A percentile compares a stretch with the other conserved stretches of the same genome.
Conservation (phyloP, 805 yeast species). For the Priceomyces castillae region DNA sequence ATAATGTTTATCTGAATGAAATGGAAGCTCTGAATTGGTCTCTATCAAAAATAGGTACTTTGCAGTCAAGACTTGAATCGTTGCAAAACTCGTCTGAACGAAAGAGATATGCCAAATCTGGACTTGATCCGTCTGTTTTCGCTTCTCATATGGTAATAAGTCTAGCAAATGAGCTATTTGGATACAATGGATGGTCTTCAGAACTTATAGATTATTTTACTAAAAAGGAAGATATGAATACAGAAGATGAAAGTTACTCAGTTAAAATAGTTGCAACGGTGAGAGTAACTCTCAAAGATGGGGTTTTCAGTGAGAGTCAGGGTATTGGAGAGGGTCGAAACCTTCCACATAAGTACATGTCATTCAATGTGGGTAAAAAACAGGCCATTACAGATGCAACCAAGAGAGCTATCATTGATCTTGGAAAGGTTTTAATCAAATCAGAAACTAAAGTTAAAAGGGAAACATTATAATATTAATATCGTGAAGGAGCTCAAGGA, state of each 20-base stretch:
- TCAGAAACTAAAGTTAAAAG: background rate
- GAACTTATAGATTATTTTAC: constrained; percentile 29
- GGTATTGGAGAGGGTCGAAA: constrained; percentile 40
- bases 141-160: constrained; percentile 26
- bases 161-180: constrained; percentile 52
- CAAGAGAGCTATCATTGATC: constrained; percentile 39
- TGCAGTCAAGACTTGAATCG: constrained; percentile 47
- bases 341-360: constrained; percentile 30
- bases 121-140: background rate
- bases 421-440: constrained; percentile 18
- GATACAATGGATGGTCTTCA: constrained; percentile 57
- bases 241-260: constrained; percentile 18
- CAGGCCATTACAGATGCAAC: constrained; percentile 48
- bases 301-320: constrained; percentile 33
- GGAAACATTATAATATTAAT: background rate
- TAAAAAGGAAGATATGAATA: constrained; percentile 19
- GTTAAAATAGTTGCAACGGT: constrained; percentile 28
- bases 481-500: background rate
- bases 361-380: constrained; percentile 42
- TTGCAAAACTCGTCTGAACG: constrained; percentile 19
- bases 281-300: constrained; percentile 41
- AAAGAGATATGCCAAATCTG: constrained; percentile 5
- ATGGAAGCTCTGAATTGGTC: constrained; percentile 44
- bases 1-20: constrained; percentile 6
- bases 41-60: constrained; percentile 42